Evolutionary conservation across 306 rosid species (phyloP), one percentile per base, ranked within the genome.

Genomic region (Fragaria vesca): DNA sequence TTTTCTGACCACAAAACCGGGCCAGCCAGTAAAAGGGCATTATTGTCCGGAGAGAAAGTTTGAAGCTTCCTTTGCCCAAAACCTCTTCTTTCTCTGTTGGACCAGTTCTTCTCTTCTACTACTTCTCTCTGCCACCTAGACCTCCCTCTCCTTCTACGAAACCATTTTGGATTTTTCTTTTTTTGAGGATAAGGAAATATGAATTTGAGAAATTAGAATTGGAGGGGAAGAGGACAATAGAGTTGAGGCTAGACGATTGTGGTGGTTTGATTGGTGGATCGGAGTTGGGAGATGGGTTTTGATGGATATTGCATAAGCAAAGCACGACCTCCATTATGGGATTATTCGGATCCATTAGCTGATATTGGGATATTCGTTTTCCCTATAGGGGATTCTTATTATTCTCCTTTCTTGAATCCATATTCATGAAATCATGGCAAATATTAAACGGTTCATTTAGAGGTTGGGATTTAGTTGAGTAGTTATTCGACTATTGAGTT

Each of bases 1-100:
- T 52, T 82, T 85, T 83, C 80, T 85, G 88, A 85, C 97, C 91
- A 91, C 89, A 78, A 73, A 87, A 90, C 95, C 87, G 84, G 89
- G 73, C 26, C 47, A 76, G 38, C 89, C 88, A 54, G 96, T 83
- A 32, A 73, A 83, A 77, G 67, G 79, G 82, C 78, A 79, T 36
- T 42, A 18, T 1, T 71, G 81, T 68, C 82, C 91, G 75, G 82
- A 82, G 5, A 5, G 34, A 32, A 34, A 32, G 73, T 87, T 80
- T 84, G 76, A 42, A 47, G 47, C 80, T 83, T 83, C 26, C 26
- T 24, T 73, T 58, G n/a, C 72, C 66, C 80, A 65, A 67, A 81
- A 70, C 77, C 28, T 13, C 69, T 12, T 32, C 34, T 18, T 51
- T 51, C 54, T 74, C 55, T 58, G 36, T 74, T 28, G 66, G 84